Base-by-base conservation (phyloP, 164 flowering plant species). In the Vitis labrusca region DNA sequence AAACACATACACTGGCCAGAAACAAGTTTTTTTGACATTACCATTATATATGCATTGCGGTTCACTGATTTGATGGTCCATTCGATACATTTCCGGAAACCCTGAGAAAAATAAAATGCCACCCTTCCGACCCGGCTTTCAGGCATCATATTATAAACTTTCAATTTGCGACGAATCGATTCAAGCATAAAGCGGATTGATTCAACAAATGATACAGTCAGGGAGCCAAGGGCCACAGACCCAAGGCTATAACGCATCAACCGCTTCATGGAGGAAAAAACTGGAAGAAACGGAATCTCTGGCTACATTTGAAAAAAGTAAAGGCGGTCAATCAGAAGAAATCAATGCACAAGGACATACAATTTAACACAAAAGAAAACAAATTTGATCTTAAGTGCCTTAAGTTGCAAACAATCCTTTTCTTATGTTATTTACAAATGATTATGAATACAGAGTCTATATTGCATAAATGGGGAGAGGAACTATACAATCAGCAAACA, bases 21-120 rank as follows among this genome's bases (percentile, higher is more conserved):
- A 44, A 37, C 14, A 10, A 50, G n/a, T 12, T 10, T 27, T 23
- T 9, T 29, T 51, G 23, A 27, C 64, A 56, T 37, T 30, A 92
- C 99, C 98, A 95, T 90, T 57, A 95, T 91, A 73, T 95, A 95
- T 30, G 98, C 99, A 82, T 93, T 93, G 71, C 89, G 98, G 79
- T 93, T 89, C 59, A 91, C 85, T 7, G 93, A 93, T 75, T 77
- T 86, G 79, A 88, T 76, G 56, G 88, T 91, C 93, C 96, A 93
- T 63, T 88, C 91, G 29, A 87, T 77, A 75, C 87, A 81, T 59
- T 80, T 86, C 71, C 84, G 82, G 71, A 77, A 86, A 69, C 81
- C 76, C 52, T 72, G 73, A 15, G 94, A 88, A 71, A 88, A 74
- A 69, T 86, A 74, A 70, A 70, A 83, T 69, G 68, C 73, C 60